Evolutionary conservation across 371 early-diverging fungal genomes (phyloP).

Genomic region (Circinella minor): DNA sequence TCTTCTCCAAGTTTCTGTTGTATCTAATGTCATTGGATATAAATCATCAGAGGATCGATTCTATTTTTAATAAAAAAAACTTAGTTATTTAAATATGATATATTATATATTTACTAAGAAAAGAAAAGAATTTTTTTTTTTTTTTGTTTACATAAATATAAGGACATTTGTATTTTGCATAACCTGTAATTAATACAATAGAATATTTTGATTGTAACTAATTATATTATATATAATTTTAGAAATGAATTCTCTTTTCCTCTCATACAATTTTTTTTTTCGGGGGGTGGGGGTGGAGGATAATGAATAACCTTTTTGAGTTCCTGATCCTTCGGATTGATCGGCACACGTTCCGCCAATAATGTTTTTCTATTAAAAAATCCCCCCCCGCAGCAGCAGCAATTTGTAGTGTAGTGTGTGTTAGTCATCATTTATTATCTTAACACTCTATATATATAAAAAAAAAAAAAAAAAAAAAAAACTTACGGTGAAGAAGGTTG

Average conservation of each 20-base stretch:
- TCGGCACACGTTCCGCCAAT: conserved; percentile 9
- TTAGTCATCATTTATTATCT: too few species aligned
- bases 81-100: too few species aligned
- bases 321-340: conserved; percentile 55
- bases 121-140: too few species aligned
- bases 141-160: conserved; percentile 86
- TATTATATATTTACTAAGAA: too few species aligned
- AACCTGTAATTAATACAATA: conserved; percentile 77
- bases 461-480: too few species aligned
- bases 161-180: conserved; percentile 78
- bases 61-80: too few species aligned
- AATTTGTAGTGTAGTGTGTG: too few species aligned
- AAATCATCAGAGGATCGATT: conserved; percentile 5
- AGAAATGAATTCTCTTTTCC: not conserved
- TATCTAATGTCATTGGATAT: conserved; percentile 1
- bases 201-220: conserved; percentile 32
- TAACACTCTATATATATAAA: too few species aligned
- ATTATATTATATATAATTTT: not conserved
- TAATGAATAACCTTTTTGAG: conserved; percentile 39
- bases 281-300: not conserved
- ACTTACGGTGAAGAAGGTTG: too few species aligned
- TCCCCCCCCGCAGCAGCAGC: too few species aligned
- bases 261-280: too few species aligned
- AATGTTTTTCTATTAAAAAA: too few species aligned
- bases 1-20: conserved; percentile 15